Base-by-base conservation (phyloP, 2,329 filamentous ascomycete genomes). In the Trichoderma atrobrunneum region DNA sequence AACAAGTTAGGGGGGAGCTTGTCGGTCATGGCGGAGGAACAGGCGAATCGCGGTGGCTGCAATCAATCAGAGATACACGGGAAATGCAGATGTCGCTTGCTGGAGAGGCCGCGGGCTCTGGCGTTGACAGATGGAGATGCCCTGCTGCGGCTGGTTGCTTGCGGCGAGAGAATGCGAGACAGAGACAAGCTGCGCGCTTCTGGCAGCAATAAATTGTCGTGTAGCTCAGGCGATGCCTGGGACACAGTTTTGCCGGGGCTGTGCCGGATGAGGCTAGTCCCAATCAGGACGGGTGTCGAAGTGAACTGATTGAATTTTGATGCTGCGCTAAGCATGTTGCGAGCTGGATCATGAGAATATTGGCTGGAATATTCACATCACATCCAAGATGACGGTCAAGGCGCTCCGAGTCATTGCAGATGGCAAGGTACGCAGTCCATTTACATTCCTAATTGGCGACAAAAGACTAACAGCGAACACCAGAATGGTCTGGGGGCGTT, bases 401-500 rank as follows among this genome's bases (percentile, higher is more conserved):
- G 87, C 85, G 73, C 77, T 90, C 75, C 82, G 85, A 77, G 83
- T 85, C 76, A 80, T 88, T 32, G 86, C 88, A 16, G 81, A 81
- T 70, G 85, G 87, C 80, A 85, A 87, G 80, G 89, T 90, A 84
- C 24, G 64, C 26, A 12, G n/a, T 24, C 2, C 11, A 26, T 26
- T 30, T 24, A 18, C 24, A n/a, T 48, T 43, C n/a, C 26, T 32
- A 14, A 14, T 5, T 14, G 24, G 28, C 28, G 21, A 18, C 48
- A n/a, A 28, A 54, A 34, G 62, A 32, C 72, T 73, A 39, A 71
- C 79, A 77, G 62, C 78, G 73, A 57, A 30, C 51, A 39, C 7
- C 39, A 98, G 95, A 98, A 99, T 86, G 96, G 96, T 87, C 88
- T 98, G 77, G 95, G 95, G 79, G 93, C 95, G 81, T 98, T 98